Base-by-base conservation (phyloP, 805 yeast species). In the Zygoascus biomembranicola region DNA sequence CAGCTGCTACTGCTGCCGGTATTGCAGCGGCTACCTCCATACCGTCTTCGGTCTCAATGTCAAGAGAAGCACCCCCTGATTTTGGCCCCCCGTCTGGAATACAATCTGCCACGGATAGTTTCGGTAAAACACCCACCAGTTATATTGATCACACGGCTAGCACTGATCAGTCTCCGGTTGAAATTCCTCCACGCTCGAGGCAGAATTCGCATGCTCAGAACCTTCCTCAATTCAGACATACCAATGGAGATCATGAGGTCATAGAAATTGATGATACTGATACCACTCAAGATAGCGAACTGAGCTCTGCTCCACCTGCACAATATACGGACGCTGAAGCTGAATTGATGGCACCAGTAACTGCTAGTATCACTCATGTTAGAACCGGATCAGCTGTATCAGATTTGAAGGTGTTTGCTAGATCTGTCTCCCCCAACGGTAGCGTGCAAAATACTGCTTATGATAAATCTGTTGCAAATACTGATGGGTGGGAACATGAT, bases 341-440 rank as follows among this genome's bases (percentile, higher is more conserved):
- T 11, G 37, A 45, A 28, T 10, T 20, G 18, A 16, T 18, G 37
- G n/a, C 35, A 3, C n/a, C 35, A 11, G n/a, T 13, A 16, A 16
- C 48, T 13, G 3, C n/a, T 8, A 14, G 4, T 11, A 11, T 3
- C 10, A 18, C 19, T 11, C 26, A 42, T 16, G 13, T 5, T n/a
- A 16, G 44, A 6, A 16, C 20, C 5, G 44, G 5, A 6, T 37
- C 50, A 14, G 42, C 50, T 31, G 10, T 37, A n/a, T 32, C 50
- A 32, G 50, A 37, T 8, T 26, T 50, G 32, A 50, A 50, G 45
- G 39, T 50, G 4, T 50, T 49, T 16, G 52, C 52, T 6, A 49
- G 52, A 19, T 19, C 31, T 10, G 32, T 37, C 8, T 13, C 45
- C 3, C 52, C 46, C 8, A 18, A 37, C 5, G 23, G 3, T 18